Base-by-base conservation (phyloP, 164 flowering plant genomes). In the Magnolia kwangsiensis region DNA sequence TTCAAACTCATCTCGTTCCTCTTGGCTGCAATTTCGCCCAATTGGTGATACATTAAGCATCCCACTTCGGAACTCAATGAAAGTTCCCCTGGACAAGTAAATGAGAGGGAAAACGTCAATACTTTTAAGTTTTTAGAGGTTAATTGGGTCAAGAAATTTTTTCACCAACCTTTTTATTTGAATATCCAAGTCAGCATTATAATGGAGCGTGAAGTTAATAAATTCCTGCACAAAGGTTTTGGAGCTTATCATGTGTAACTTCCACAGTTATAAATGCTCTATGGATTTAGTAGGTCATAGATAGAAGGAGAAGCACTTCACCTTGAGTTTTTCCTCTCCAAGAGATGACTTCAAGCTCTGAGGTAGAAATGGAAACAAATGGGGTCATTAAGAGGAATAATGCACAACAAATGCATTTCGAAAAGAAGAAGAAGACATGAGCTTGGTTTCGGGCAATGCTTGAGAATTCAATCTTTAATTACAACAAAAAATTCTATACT, bases 21-120 rank as follows among this genome's bases (percentile, higher is more conserved):
- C 97, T 78, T 92, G 99, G 83, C 98, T 94, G 82, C 99, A 96
- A 86, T 96, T 96, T 78, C 98, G 82, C 69, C 99, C 98, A 79
- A 94, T 96, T 74, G 99, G 98, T 74, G 97, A 92, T 64, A 96
- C 95, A 80, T 96, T 96, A 74, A 96, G 77, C 99, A 96, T 96
- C 69, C 98, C 99, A 87, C 87, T 92, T 81, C 99, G 87, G 79
- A 94, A 27, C 29, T 96, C 99, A 73, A 94, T 91, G 75, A 96
- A 96, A 61, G 99, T 96, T 77, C 99, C 98, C 89, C 99, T 96
- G 63, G 10, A 78, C 29, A 27, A 27, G 29, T 2, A 50, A 70
- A 70, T 18, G 8, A 45, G 24, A 27, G 11, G 19, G 55, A 49
- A 49, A 70, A 7, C 14, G 20, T 18, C 19, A 6, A 49, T 49